Conservation (phyloP, 1,284 basidiomycete genomes). For the Mycosarcoma mackinlayi region DNA sequence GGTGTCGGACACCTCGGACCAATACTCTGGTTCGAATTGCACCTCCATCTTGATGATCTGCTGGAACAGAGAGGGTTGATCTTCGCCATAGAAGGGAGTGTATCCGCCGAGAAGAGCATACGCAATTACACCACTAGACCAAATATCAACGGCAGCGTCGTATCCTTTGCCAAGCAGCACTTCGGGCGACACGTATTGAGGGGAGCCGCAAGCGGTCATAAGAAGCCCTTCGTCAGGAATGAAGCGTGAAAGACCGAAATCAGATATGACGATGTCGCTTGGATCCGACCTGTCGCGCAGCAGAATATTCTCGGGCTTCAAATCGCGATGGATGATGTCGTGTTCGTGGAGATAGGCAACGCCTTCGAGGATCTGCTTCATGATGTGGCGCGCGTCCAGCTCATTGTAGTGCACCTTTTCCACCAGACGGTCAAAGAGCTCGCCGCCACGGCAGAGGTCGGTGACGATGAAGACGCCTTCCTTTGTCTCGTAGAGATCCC, state of each 20-base stretch:
- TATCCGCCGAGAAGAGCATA: conserved; percentile 66
- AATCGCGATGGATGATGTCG: conserved; percentile 66
- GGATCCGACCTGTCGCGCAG: conserved; percentile 55
- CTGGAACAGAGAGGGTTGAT: conserved; percentile 61
- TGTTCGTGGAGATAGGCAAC: conserved; percentile 64
- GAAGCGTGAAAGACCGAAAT: conserved; percentile 66
- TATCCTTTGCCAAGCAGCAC: conserved; percentile 66
- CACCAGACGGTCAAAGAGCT: conserved; percentile 66
- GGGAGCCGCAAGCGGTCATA: conserved; percentile 66
- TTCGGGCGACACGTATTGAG: conserved; percentile 67
- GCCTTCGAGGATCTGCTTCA: conserved; percentile 61
- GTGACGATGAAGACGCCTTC: conserved; percentile 67
- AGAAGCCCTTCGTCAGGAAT: conserved; percentile 63
- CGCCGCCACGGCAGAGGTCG: conserved; percentile 65
- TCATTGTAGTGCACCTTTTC: conserved; percentile 64
- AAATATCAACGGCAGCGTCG: conserved; percentile 62
- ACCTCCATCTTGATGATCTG: conserved; percentile 64
- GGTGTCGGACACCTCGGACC: conserved; percentile 60
- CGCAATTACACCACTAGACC: conserved; percentile 67
- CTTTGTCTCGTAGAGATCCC: conserved; percentile 67
- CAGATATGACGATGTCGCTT: conserved; percentile 63
- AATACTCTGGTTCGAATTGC: conserved; percentile 64
- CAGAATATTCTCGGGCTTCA: conserved; percentile 68
- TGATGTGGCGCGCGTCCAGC: conserved; percentile 63
- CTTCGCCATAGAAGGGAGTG: conserved; percentile 66